A percentile compares a stretch with the other conserved stretches of the same genome.
These are phyloP conservation scores for Scedosporium aurantiacum DNA, from an alignment of 2,329 filamentous ascomycete species.

Conservation along the genomic window DNA sequence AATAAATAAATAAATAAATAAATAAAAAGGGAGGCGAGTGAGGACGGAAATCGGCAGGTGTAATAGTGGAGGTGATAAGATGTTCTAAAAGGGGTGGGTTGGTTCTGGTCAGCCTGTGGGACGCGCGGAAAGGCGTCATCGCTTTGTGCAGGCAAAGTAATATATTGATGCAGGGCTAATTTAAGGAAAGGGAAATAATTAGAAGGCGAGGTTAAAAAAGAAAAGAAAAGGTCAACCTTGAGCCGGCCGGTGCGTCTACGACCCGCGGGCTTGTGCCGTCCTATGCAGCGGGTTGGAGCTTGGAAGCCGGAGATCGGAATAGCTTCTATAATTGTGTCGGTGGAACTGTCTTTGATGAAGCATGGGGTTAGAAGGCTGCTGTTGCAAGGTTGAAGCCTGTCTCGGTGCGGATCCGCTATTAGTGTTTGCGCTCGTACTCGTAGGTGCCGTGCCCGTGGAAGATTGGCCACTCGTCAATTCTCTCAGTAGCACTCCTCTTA, in stretches of 20 bases:
- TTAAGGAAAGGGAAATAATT: background rate
- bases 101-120: background rate
- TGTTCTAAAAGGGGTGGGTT: no score
- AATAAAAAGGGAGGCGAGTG: background rate
- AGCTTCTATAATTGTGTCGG: background rate
- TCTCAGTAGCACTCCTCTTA: background rate
- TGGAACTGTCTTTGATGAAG: background rate
- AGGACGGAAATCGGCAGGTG: background rate
- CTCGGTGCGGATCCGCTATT: background rate
- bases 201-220: background rate
- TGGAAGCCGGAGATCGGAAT: background rate
- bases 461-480: background rate
- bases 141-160: background rate
- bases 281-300: background rate
- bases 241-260: background rate
- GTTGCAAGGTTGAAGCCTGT: background rate
- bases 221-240: background rate
- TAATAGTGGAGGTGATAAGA: background rate
- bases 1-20: no score
- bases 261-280: conserved; percentile 1
- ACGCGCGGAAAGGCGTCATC: background rate
- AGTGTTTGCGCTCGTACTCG: background rate
- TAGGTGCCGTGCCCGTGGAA: background rate
- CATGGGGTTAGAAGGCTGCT: background rate
- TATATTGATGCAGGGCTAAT: background rate